phyloP scores from a whole-genome alignment of 352 stramenopile genomes.

The Phytopythium oedochilum region DNA sequence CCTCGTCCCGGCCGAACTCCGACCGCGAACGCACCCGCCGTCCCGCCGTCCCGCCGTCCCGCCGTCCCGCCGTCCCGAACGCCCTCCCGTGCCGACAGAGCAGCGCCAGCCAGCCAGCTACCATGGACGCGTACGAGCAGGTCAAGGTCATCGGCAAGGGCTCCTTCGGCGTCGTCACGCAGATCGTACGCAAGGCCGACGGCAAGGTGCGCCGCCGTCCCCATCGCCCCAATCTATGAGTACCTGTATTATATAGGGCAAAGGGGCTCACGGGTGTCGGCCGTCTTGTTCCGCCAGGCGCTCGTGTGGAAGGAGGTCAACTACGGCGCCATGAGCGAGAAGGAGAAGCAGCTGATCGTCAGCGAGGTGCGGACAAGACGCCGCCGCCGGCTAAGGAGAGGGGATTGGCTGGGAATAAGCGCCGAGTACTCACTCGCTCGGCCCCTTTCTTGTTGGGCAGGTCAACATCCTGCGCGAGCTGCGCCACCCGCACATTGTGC shows the following conservation, averaged over 20 bases:
- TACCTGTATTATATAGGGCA: too few relatives aligned
- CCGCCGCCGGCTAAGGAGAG: too few relatives aligned
- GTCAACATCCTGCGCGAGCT: constrained; percentile 93
- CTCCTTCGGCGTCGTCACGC: constrained; percentile 89
- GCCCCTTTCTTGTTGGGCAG: constrained; percentile 9
- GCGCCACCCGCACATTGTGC: constrained; percentile 91
- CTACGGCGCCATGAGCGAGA: constrained; percentile 91
- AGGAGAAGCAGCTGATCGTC: constrained; percentile 93
- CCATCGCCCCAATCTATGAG: too few relatives aligned
- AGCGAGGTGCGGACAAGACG: constrained; percentile 56
- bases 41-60: not conserved
- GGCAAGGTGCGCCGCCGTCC: constrained; percentile 51
- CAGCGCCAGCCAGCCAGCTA: too few relatives aligned
- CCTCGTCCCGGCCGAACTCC: too few relatives aligned
- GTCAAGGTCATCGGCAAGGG: constrained; percentile 89
- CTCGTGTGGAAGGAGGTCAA: constrained; percentile 93
- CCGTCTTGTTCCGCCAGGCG: constrained; percentile 33
- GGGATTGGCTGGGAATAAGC: too few relatives aligned
- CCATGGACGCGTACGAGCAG: constrained; percentile 87
- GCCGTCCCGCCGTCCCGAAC: not conserved
- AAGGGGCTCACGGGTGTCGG: too few relatives aligned
- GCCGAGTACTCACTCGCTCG: too few relatives aligned
- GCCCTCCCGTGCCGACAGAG: not conserved
- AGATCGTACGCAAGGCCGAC: constrained; percentile 88
- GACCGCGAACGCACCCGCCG: too few relatives aligned